phyloP scores from a whole-genome alignment of 139 green algal species.

The Tetraselmis chui region DNA sequence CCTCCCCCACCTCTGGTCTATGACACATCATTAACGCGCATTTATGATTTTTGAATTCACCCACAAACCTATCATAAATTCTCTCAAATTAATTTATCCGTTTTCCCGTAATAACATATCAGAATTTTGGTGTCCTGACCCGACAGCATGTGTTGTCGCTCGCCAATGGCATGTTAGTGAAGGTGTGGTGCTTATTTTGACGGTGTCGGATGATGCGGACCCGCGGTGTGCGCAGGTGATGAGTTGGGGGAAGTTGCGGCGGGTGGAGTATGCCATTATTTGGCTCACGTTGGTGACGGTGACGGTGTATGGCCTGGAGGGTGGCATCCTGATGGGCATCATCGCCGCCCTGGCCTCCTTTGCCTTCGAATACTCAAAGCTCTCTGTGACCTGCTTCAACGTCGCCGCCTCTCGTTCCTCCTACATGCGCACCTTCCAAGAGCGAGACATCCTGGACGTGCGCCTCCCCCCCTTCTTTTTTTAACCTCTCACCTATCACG shows the following conservation, averaged over 20 bases:
- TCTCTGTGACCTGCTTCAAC: constrained; percentile 32
- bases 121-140: too few relatives aligned
- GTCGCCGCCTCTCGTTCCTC: constrained; percentile 30
- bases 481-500: too few relatives aligned
- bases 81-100: too few relatives aligned
- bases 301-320: constrained; percentile 25
- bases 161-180: too few relatives aligned
- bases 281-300: not conserved
- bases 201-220: too few relatives aligned
- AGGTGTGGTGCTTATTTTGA: too few relatives aligned
- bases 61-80: too few relatives aligned
- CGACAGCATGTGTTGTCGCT: too few relatives aligned
- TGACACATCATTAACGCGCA: too few relatives aligned
- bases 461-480: too few relatives aligned
- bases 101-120: too few relatives aligned
- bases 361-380: constrained; percentile 54
- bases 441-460: constrained; percentile 14
- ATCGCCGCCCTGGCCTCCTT: constrained; percentile 62
- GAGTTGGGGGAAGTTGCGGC: not conserved
- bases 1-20: not conserved
- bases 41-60: too few relatives aligned
- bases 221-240: not conserved
- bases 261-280: not conserved
- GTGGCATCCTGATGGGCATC: constrained; percentile 59
- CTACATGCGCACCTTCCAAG: constrained; percentile 35